phyloP scores from a whole-genome alignment of 306 rosid genomes.

The Cucurbita pepo region DNA sequence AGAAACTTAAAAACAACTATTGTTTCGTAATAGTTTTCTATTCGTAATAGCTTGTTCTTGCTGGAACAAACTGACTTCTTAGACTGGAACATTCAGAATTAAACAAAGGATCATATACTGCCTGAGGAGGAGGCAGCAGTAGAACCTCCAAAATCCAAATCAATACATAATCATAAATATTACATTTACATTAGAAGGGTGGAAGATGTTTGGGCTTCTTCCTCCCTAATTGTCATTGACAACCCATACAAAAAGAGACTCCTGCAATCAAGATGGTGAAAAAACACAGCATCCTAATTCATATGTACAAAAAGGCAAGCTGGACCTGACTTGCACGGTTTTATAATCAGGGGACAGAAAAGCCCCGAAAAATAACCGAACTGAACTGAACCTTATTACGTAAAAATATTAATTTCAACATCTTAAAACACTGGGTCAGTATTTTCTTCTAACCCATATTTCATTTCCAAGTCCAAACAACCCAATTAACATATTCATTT shows the following conservation, averaged over 20 bases:
- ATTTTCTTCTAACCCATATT: constrained; percentile 1
- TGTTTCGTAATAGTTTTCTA: too few relatives aligned
- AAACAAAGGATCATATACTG: background rate
- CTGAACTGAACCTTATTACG: background rate
- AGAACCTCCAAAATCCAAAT: background rate
- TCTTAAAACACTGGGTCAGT: constrained; percentile 5
- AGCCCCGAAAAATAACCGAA: background rate
- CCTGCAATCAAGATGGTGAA: background rate
- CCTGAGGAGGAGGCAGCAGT: background rate
- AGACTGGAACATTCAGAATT: too few relatives aligned
- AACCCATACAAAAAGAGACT: background rate
- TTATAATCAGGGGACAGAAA: background rate
- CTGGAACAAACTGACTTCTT: too few relatives aligned
- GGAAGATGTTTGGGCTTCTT: background rate
- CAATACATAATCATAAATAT: background rate
- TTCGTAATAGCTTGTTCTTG: too few relatives aligned
- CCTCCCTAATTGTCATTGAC: background rate
- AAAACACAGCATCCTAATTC: background rate
- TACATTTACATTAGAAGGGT: background rate
- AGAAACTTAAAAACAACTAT: too few relatives aligned
- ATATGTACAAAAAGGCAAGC: constrained; percentile 4
- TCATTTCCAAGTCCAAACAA: background rate
- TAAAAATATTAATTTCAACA: background rate
- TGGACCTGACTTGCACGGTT: constrained; percentile 2
- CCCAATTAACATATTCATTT: background rate